Conservation (phyloP, 2,329 filamentous ascomycete genomes). For the Ceratocystis eucalypticola region DNA sequence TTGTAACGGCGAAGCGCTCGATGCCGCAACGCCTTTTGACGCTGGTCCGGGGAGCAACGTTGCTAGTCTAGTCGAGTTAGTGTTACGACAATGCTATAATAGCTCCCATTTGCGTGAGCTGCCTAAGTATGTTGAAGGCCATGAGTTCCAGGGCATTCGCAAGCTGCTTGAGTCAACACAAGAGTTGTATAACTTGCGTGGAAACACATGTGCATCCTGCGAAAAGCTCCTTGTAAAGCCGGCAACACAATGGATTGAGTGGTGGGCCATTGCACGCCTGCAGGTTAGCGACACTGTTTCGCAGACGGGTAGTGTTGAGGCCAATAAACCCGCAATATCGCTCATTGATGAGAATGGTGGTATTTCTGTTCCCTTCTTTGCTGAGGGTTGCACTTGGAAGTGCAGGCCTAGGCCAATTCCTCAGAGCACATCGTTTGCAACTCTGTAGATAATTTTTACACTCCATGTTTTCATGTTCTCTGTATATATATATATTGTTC, state of each 20-base stretch:
- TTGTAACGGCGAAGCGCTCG: conserved; percentile 13
- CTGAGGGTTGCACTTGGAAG: conserved; percentile 18
- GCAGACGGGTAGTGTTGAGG: background rate
- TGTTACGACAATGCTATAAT: conserved; percentile 34
- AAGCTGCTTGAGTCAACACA: conserved; percentile 11
- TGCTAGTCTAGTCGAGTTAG: conserved; percentile 39
- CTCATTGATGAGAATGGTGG: conserved; percentile 14
- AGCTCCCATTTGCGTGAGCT: conserved; percentile 33
- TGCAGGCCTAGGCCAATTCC: conserved; percentile 15
- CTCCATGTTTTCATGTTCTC: background rate
- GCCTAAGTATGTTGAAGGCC: conserved; percentile 31
- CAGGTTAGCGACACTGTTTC: background rate
- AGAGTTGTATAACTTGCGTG: conserved; percentile 30
- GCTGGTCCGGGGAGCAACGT: conserved; percentile 25
- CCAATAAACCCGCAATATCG: conserved; percentile 6
- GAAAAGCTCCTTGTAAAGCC: conserved; percentile 36
- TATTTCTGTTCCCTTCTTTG: conserved; percentile 19
- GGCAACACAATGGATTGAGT: conserved; percentile 48
- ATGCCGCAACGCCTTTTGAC: conserved; percentile 16
- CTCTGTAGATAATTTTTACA: background rate
- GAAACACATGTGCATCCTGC: conserved; percentile 40
- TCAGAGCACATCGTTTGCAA: conserved; percentile 9
- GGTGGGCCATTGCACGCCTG: conserved; percentile 31
- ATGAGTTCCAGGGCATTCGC: conserved; percentile 28
- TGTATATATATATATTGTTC: background rate